Base-by-base conservation (phyloP, 148 eudicot species). In the Rhododendron williamsianum region DNA sequence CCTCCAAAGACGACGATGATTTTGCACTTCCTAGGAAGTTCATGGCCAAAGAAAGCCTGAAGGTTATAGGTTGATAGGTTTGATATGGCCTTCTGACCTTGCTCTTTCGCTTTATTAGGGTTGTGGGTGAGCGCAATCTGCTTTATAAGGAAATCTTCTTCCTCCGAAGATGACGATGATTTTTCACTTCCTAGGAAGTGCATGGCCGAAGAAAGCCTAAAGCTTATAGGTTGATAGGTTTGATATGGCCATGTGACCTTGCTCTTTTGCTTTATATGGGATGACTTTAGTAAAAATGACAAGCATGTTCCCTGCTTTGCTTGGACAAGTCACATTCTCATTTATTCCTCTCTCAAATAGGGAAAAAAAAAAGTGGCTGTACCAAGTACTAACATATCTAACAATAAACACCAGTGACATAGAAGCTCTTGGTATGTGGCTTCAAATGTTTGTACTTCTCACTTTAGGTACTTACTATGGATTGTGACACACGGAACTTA, bases 81-180 rank as follows among this genome's bases (percentile, higher is more conserved):
- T 36, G 69, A 81, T 19, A 35, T 56, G 27, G 48, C 27, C 83
- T 81, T 81, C 27, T 81, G 13, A 33, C 19, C 71, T 5, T 35
- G 67, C 19, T 56, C 27, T 16, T 54, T 19, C 0, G 38, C 43
- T 80, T 51, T 18, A 60, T 91, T 94, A 15, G 93, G 94, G 82
- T 93, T 90, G 87, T 95, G 96, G 74, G 91, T 89, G 65, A 91
- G 89, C 18, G 88, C 83, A 58, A 92, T 91, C 80, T 87, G 87
- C 88, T 87, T 85, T 67, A 91, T 89, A 35, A 90, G 85, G 71
- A 88, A 84, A 63, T 93, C 95, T 21, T 88, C 89, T 82, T 88
- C 89, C 1, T 78, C 46, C 6, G 86, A 86, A 6, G 79, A 74
- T 15, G 90, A 87, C 2, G 80, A 83, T 60, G 80, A 83, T 52